Evolutionary conservation across 2,329 filamentous ascomycete species (phyloP).

Genomic region (Corinectria fuckeliana): DNA sequence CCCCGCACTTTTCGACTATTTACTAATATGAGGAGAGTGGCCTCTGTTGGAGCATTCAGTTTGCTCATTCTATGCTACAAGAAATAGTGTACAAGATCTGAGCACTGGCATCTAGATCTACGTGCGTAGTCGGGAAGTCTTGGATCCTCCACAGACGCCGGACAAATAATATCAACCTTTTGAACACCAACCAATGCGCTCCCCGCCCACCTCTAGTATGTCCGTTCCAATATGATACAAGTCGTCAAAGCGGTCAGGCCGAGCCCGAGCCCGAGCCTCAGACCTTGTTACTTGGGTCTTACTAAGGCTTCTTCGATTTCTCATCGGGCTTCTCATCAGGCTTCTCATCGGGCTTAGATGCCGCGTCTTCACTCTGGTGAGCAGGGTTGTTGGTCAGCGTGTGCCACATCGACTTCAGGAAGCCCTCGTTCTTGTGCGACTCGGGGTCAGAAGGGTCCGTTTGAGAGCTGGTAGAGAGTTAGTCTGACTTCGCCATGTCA

Average conservation of each 20-base stretch:
- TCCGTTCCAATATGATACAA: slow-evolving; percentile 35
- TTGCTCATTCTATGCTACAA: slow-evolving; percentile 39
- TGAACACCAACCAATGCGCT: slow-evolving; percentile 48
- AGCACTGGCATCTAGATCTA: slow-evolving; percentile 35
- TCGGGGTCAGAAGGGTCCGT: slow-evolving; percentile 44
- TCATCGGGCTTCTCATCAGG: slow-evolving; percentile 24
- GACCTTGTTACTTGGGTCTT: slow-evolving; percentile 44
- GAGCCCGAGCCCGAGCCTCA: slow-evolving; percentile 43
- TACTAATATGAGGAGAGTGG: slow-evolving; percentile 46
- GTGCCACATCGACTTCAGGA: slow-evolving; percentile 93
- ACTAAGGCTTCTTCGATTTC: slow-evolving; percentile 35
- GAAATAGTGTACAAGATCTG: slow-evolving; percentile 44
- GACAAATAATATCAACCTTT: slow-evolving; percentile 43
- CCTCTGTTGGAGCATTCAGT: slow-evolving; percentile 39
- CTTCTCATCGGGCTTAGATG: slow-evolving; percentile 26
- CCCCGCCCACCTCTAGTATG: slow-evolving; percentile 33
- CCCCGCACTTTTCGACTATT: slow-evolving; percentile 22
- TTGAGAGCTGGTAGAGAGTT: slow-evolving; percentile 19
- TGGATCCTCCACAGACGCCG: slow-evolving; percentile 39
- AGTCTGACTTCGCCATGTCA: neutral
- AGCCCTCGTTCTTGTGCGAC: slow-evolving; percentile 81
- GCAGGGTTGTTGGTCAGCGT: slow-evolving; percentile 80
- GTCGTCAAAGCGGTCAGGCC: slow-evolving; percentile 27
- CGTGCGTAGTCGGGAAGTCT: slow-evolving; percentile 32
- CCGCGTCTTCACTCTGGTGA: slow-evolving; percentile 47